These are phyloP conservation scores for Hanseniaspora singularis DNA, from an alignment of 805 yeast genomes.

Conservation along the genomic window DNA sequence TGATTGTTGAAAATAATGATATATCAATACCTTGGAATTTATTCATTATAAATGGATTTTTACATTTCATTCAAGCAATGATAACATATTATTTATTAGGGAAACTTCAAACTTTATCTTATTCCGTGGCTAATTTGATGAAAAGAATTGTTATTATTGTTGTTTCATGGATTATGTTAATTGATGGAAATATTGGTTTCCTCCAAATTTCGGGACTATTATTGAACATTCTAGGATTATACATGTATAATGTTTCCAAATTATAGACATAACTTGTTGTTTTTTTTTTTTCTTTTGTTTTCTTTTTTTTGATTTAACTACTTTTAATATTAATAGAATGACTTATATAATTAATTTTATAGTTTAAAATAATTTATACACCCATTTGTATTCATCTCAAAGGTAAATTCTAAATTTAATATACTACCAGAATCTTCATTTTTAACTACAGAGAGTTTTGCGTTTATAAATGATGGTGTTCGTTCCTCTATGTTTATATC, in stretches of 20 bases:
- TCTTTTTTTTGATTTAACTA: slow-evolving; percentile 35
- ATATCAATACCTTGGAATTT: slow-evolving; percentile 36
- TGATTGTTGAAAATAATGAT: slow-evolving; percentile 21
- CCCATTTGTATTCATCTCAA: background rate
- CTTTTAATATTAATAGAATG: too few relatives aligned
- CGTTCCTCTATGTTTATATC: background rate
- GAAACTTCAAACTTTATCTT: slow-evolving; percentile 69
- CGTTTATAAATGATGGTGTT: too few relatives aligned
- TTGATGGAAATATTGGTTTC: slow-evolving; percentile 31
- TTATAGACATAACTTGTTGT: slow-evolving; percentile 9
- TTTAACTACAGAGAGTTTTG: too few relatives aligned
- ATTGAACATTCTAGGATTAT: slow-evolving; percentile 45
- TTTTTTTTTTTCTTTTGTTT: background rate
- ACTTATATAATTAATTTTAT: too few relatives aligned
- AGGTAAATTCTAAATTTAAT: too few relatives aligned
- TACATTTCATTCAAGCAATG: slow-evolving; percentile 70
- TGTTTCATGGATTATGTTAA: slow-evolving; percentile 50
- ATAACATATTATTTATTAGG: slow-evolving; percentile 74
- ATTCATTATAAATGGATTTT: slow-evolving; percentile 53
- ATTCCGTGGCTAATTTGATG: slow-evolving; percentile 77
- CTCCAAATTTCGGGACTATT: slow-evolving; percentile 40
- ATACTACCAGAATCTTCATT: too few relatives aligned
- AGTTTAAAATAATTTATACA: background rate
- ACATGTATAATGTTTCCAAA: slow-evolving; percentile 44
- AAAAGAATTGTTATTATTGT: slow-evolving; percentile 77